Percentiles rank a stretch among this genome's conserved stretches.
These are phyloP conservation scores for Colletotrichum plurivorum DNA, from an alignment of 2,329 filamentous ascomycete species.

Conservation along the genomic window DNA sequence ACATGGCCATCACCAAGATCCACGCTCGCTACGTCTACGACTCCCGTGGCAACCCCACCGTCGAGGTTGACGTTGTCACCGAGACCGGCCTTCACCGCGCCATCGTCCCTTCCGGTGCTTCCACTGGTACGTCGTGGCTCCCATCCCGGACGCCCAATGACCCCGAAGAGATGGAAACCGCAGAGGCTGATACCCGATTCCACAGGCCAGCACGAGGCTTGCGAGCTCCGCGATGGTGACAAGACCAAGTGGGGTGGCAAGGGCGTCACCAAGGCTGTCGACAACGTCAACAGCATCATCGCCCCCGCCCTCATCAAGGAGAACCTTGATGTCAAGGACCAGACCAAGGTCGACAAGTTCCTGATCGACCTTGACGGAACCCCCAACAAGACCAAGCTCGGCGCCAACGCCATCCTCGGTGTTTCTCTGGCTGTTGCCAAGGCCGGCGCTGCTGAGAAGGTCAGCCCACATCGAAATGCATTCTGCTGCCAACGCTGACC, in stretches of 20 bases:
- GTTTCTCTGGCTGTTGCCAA: slow-evolving; percentile 89
- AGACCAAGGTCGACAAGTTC: slow-evolving; percentile 87
- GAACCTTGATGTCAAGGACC: slow-evolving; percentile 87
- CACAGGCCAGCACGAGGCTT: slow-evolving; percentile 88
- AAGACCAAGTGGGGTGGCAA: slow-evolving; percentile 89
- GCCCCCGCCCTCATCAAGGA: slow-evolving; percentile 87
- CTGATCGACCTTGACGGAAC: slow-evolving; percentile 89
- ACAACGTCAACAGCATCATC: slow-evolving; percentile 88
- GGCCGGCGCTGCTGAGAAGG: slow-evolving; percentile 90
- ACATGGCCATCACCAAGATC: slow-evolving; percentile 91
- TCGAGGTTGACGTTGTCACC: slow-evolving; percentile 94
- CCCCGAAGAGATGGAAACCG: slow-evolving; percentile 42
- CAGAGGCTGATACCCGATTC: slow-evolving; percentile 44
- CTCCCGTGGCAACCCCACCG: slow-evolving; percentile 97
- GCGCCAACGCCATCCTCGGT: slow-evolving; percentile 91
- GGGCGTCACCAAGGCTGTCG: slow-evolving; percentile 88
- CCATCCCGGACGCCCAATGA: slow-evolving; percentile 27
- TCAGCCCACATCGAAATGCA: slow-evolving; percentile 46
- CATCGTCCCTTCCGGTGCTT: slow-evolving; percentile 94
- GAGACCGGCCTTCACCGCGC: slow-evolving; percentile 94
- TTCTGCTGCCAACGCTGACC: slow-evolving; percentile 15
- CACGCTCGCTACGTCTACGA: slow-evolving; percentile 98
- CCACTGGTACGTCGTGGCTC: slow-evolving; percentile 76
- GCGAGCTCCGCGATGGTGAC: slow-evolving; percentile 92
- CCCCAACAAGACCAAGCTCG: slow-evolving; percentile 88